A percentile compares a stretch with the other conserved stretches of the same genome.
Evolutionary conservation across 257 asterid species (phyloP).

Genomic region (Parsonsia alboflavescens): DNA sequence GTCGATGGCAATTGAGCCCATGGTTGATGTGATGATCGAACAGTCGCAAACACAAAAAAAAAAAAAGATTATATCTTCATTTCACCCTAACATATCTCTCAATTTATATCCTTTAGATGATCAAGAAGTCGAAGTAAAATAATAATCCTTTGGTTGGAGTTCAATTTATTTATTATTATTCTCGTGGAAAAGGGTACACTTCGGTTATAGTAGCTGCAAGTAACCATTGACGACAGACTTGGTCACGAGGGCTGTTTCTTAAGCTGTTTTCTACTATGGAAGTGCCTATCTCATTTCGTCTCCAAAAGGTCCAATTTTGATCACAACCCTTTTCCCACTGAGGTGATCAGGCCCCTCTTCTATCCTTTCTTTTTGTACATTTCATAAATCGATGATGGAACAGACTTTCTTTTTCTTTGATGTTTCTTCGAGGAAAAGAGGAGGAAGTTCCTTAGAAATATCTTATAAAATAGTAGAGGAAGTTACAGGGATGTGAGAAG

Average conservation of each 20-base stretch:
- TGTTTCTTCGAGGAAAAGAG: no score
- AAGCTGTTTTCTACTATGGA: neutral
- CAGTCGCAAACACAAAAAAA: no score
- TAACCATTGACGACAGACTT: neutral
- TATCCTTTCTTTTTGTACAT: neutral
- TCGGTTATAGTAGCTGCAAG: neutral
- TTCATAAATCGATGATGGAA: neutral
- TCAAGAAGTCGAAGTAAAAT: neutral
- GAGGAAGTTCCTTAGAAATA: no score
- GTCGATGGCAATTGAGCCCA: no score
- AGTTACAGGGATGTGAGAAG: no score
- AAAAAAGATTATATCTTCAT: no score
- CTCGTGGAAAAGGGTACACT: neutral
- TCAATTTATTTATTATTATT: neutral
- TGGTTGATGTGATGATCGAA: no score
- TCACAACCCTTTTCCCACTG: neutral
- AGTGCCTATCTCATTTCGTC: neutral
- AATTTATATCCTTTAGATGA: no score
- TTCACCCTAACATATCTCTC: no score
- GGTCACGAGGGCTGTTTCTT: conserved; percentile 12
- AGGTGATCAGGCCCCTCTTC: neutral
- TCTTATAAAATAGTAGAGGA: no score
- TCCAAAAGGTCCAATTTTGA: neutral
- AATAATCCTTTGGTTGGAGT: no score
- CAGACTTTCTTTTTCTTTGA: no score